These are phyloP conservation scores for Fraxinus cuspidata DNA, from an alignment of 257 asterid species.

Conservation along the genomic window DNA sequence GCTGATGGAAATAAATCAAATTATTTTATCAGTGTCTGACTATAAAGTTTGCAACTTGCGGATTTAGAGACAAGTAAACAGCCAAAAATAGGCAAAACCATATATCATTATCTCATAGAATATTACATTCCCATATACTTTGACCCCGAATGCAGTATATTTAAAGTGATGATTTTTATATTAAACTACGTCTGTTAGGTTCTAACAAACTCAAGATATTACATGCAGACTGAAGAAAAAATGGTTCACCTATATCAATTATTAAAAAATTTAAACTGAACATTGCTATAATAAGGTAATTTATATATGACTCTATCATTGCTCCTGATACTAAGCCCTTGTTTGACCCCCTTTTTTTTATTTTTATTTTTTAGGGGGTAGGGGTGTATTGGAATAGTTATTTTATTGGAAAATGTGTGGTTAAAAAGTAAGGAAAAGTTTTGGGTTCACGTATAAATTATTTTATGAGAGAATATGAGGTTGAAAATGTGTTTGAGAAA, in stretches of 20 bases:
- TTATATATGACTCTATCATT: neutral
- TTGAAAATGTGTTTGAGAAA: no score
- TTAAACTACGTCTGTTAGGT: neutral
- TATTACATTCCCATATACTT: neutral
- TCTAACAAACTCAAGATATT: neutral
- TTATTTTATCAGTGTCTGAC: neutral
- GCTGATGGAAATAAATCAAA: neutral
- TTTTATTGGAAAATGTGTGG: no score
- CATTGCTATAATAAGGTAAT: neutral
- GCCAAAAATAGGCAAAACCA: neutral
- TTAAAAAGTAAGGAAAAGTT: no score
- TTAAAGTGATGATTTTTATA: neutral
- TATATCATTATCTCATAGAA: slow-evolving; percentile 4
- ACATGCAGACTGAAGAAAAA: neutral
- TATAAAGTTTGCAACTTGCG: neutral
- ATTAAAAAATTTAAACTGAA: neutral
- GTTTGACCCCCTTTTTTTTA: no score
- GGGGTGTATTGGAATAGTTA: no score
- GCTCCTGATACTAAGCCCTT: neutral
- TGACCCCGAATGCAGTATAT: neutral
- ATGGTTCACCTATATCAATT: neutral
- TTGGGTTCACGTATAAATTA: no score
- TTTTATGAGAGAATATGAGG: no score
- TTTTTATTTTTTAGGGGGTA: no score
- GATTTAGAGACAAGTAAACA: neutral